A percentile compares a stretch with the other conserved stretches of the same genome.
These are phyloP conservation scores for Neopestalotiopsis sp. DNA, from an alignment of 2,329 filamentous ascomycete species.

Conservation along the genomic window DNA sequence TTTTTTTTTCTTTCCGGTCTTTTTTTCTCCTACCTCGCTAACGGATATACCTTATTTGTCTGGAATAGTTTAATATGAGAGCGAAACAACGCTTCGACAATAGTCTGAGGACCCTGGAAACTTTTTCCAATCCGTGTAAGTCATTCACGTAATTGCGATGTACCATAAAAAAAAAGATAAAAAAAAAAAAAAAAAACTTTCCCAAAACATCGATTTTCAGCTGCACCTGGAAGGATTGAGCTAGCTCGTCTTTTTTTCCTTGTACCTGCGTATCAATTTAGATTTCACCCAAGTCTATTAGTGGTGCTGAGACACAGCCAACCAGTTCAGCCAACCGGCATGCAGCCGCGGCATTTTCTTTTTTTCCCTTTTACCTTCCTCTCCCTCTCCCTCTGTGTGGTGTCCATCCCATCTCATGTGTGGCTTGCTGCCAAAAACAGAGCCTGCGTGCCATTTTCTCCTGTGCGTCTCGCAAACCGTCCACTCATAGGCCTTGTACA, in stretches of 20 bases:
- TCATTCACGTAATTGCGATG: not conserved
- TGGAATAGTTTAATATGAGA: not conserved
- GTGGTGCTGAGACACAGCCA: not conserved
- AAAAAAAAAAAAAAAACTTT: not conserved
- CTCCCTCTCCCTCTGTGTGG: not conserved
- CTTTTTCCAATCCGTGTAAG: not conserved
- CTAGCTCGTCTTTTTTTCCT: not conserved
- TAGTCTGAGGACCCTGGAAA: not conserved
- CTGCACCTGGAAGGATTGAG: not conserved
- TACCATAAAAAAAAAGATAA: not conserved
- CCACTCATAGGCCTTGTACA: slow-evolving; percentile 3
- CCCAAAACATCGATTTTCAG: not conserved
- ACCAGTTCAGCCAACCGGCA: not conserved
- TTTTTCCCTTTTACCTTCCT: not conserved
- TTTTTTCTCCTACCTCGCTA: not conserved
- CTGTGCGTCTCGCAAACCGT: not conserved
- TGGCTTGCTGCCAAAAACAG: too few relatives aligned
- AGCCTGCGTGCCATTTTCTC: not conserved
- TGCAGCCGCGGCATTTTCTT: not conserved
- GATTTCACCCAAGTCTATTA: not conserved
- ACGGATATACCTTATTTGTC: not conserved
- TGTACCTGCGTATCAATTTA: not conserved
- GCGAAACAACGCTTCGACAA: not conserved
- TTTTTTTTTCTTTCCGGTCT: not conserved
- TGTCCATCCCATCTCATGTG: too few relatives aligned